Conservation (phyloP, 495 filamentous ascomycete species). For the Tuber brumale region DNA sequence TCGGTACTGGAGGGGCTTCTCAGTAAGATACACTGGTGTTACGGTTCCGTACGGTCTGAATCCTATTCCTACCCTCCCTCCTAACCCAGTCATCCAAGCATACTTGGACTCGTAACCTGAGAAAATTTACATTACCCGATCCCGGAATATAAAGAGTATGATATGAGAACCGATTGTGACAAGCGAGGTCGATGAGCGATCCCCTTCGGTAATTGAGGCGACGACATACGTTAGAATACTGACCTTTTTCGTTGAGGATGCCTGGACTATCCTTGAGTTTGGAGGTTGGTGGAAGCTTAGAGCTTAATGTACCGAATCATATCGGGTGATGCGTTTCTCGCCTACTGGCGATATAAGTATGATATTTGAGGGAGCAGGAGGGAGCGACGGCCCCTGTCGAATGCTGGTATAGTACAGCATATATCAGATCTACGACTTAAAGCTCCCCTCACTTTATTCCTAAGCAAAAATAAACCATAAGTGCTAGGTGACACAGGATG, state of each 20-base stretch:
- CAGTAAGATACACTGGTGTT: not conserved
- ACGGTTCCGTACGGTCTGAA: not conserved
- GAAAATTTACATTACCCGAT: not conserved
- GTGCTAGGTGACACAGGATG: not conserved
- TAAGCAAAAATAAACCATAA: not conserved
- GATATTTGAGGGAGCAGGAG: not conserved
- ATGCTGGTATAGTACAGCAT: not conserved
- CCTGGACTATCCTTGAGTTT: not conserved
- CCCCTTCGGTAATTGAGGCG: not conserved
- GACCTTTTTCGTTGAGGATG: not conserved
- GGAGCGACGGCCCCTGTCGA: not conserved
- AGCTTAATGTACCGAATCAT: not conserved
- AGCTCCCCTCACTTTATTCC: not conserved
- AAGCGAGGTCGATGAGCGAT: not conserved
- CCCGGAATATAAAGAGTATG: not conserved
- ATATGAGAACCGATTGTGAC: not conserved
- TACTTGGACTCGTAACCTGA: not conserved
- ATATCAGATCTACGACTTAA: not conserved
- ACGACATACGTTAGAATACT: not conserved
- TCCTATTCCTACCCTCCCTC: not conserved
- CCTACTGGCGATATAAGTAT: not conserved
- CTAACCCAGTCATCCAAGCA: not conserved
- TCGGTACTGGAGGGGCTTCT: too few relatives aligned
- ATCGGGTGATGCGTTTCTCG: not conserved
- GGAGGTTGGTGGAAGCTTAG: not conserved